Evolutionary conservation across 129 eudicot species (phyloP).

Genomic region (Helianthus tuberosus): DNA sequence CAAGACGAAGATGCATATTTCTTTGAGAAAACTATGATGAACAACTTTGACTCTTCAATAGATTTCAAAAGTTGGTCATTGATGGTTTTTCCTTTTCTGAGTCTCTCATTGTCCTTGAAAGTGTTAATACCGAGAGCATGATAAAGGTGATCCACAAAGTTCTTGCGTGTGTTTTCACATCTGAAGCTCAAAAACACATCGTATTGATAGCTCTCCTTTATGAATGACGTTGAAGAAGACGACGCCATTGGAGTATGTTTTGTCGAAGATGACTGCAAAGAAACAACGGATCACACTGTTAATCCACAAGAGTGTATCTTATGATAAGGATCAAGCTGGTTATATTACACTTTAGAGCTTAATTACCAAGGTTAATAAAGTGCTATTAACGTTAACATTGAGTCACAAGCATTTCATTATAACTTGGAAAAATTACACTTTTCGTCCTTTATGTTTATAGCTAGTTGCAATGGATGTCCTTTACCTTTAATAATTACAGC

Average conservation of each 20-base stretch:
- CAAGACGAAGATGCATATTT: constrained; percentile 18
- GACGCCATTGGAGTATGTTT: constrained; percentile 3
- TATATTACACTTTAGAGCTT: no score
- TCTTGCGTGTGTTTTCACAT: constrained; percentile 17
- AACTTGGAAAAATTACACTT: no score
- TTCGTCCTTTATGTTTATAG: no score
- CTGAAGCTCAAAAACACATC: constrained; percentile 27
- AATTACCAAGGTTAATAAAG: no score
- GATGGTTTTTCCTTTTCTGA: constrained; percentile 24
- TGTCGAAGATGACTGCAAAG: no score
- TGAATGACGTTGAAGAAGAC: constrained; percentile 2
- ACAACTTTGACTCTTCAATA: constrained; percentile 24
- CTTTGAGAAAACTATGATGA: constrained; percentile 24
- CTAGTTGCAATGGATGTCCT: no score
- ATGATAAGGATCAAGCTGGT: no score
- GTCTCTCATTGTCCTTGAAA: constrained; percentile 24
- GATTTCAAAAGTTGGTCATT: constrained; percentile 20
- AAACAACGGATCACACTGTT: no score
- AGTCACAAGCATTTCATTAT: no score
- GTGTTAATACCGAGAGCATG: constrained; percentile 21
- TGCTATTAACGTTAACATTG: no score
- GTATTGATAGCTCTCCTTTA: not conserved
- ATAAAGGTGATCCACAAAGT: constrained; percentile 24
- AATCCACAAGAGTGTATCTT: no score
- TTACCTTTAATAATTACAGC: no score